A percentile compares a stretch with the other conserved stretches of the same genome.
These are phyloP conservation scores for Sodiomyces alkalinus DNA, from an alignment of 2,329 filamentous ascomycete species.

Conservation along the genomic window DNA sequence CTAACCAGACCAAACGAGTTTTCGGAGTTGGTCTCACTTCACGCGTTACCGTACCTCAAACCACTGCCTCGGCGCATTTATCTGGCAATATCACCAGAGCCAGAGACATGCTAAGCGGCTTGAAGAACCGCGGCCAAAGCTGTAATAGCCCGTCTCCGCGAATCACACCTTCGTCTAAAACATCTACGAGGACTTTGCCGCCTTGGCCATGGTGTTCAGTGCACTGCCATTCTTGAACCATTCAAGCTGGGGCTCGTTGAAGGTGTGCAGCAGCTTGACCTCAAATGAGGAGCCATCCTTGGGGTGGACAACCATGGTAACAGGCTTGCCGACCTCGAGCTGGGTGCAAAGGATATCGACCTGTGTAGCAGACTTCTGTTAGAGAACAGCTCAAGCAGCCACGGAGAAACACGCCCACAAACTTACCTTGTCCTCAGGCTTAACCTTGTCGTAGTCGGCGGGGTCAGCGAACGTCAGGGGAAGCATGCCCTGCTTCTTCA, in stretches of 20 bases:
- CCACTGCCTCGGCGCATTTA: too few species aligned
- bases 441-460: slow-evolving; percentile 95
- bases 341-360: slow-evolving; percentile 80
- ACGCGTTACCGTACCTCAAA: too few species aligned
- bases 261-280: slow-evolving; percentile 79
- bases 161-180: too few species aligned
- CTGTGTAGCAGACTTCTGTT: slow-evolving; percentile 14
- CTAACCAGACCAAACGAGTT: too few species aligned
- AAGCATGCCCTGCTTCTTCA: slow-evolving; percentile 99
- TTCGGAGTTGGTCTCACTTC: too few species aligned
- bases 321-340: slow-evolving; percentile 80
- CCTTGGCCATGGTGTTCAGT: slow-evolving; percentile 96
- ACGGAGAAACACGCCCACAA: neutral
- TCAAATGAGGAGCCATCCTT: slow-evolving; percentile 69
- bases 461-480: slow-evolving; percentile 90
- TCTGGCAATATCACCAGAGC: too few species aligned
- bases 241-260: slow-evolving; percentile 94
- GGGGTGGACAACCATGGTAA: slow-evolving; percentile 85
- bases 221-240: slow-evolving; percentile 99
- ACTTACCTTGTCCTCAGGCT: slow-evolving; percentile 67
- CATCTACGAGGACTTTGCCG: slow-evolving; percentile 8
- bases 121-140: neutral
- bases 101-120: too few species aligned
- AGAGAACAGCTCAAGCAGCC: neutral
- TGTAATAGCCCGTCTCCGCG: too few species aligned